Evolutionary conservation across 305 asterid genomes (phyloP).

Genomic region (Caryopteris hybrid): DNA sequence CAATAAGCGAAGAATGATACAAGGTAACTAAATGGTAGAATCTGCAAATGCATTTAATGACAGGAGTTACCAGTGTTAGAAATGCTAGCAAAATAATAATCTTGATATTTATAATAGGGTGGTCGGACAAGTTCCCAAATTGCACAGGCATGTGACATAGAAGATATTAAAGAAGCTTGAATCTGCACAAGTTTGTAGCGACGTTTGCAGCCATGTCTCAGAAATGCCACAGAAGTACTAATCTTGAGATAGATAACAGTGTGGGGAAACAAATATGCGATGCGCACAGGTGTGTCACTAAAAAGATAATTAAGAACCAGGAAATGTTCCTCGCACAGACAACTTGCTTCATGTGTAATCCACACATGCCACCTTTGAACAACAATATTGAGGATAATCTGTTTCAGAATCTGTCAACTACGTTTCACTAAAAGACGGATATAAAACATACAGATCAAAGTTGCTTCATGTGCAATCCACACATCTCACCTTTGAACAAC

Average conservation of each 20-base stretch:
- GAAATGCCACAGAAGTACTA: conserved; percentile 12
- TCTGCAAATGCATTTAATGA: conserved; percentile 7
- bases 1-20: neutral
- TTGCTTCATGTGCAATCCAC: neutral
- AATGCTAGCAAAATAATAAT: conserved; percentile 11
- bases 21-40: neutral
- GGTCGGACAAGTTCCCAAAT: neutral
- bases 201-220: neutral
- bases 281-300: neutral
- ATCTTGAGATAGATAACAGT: neutral
- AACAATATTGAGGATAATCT: conserved; percentile 3
- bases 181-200: neutral
- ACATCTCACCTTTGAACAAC: neutral
- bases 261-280: neutral
- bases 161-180: neutral
- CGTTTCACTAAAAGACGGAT: neutral
- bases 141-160: neutral
- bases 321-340: neutral
- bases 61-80: conserved; percentile 4
- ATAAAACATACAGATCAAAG: neutral
- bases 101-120: neutral
- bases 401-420: neutral
- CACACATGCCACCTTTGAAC: neutral
- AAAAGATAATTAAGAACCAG: neutral
- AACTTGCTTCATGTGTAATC: neutral